phyloP scores from a whole-genome alignment of 1,284 basidiomycete species.

The Cryptococcus sp. region DNA sequence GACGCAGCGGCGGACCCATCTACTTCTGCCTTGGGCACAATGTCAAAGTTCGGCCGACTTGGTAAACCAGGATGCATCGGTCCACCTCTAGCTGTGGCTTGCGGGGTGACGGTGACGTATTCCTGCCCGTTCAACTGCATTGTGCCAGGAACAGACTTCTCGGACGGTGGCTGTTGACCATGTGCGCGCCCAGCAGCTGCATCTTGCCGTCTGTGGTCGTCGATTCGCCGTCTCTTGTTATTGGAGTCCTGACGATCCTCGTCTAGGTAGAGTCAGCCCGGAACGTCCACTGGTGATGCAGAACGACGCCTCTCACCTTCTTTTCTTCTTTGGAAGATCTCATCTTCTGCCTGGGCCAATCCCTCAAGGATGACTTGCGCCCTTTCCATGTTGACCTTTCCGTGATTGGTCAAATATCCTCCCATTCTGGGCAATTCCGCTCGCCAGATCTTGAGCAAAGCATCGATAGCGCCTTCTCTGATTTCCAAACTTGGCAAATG shows the following conservation, averaged over 20 bases:
- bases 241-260: slow-evolving; percentile 91
- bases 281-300: too few species aligned
- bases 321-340: slow-evolving; percentile 88
- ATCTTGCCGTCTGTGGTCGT: slow-evolving; percentile 62
- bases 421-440: slow-evolving; percentile 90
- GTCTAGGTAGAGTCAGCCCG: slow-evolving; percentile 57
- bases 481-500: slow-evolving; percentile 98
- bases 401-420: slow-evolving; percentile 93
- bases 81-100: slow-evolving; percentile 38
- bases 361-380: slow-evolving; percentile 95
- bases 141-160: slow-evolving; percentile 26
- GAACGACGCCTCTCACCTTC: slow-evolving; percentile 65
- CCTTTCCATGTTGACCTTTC: slow-evolving; percentile 79
- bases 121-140: slow-evolving; percentile 53
- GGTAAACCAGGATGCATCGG: slow-evolving; percentile 60
- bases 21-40: slow-evolving; percentile 61
- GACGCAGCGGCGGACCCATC: slow-evolving; percentile 8
- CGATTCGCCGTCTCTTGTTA: slow-evolving; percentile 81
- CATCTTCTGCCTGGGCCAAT: slow-evolving; percentile 87
- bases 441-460: slow-evolving; percentile 93
- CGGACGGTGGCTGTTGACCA: slow-evolving; percentile 16
- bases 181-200: slow-evolving; percentile 34
- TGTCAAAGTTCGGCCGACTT: slow-evolving; percentile 61
- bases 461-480: slow-evolving; percentile 98
- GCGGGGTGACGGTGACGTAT: slow-evolving; percentile 48